Evolutionary conservation across 371 early-diverging fungal genomes (phyloP), one percentile per base, ranked within the genome.

Genomic region (Mucor indicus): DNA sequence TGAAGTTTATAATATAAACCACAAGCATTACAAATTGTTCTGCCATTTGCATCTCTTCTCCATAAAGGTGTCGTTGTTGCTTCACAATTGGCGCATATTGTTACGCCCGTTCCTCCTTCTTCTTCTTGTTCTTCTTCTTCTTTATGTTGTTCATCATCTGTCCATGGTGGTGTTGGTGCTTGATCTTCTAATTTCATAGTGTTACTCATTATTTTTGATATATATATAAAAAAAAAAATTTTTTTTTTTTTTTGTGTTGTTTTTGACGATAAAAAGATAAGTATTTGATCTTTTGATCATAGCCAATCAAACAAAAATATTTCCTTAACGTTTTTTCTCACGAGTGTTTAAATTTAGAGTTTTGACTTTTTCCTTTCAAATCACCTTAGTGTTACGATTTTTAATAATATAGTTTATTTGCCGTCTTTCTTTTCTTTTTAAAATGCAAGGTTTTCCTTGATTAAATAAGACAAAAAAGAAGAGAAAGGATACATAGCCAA

Each of bases 1-100:
- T 92, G 91, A 12, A 87, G 66, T 52, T 84, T 85, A 50, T 80
- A 83, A 53, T 90, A 91, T 16, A 92, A 63, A 15, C 90, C 90
- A 65, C 90, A 91, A 0, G 90, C 90, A 67, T 90, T 91, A 62
- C 91, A 91, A 24, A 89, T 73, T 15, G 75, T 67, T 29, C 83
- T 73, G 16, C 85, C 86, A 23, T 72, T 66, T 17, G 76, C 75
- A 53, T 82, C 81, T 42, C 89, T 65, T 30, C 93, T 69, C 93
- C 93, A 93, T 11, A 89, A 70, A 0, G 91, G 90, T 4, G 92
- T 92, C 11, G 72, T 77, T 1, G 81, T 81, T 2, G 87, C 84
- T 13, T 66, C 57, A 58, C 92, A 91, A 56, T 91, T 90, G 36
- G 76, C 67, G 60, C 92, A 91, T 13, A 64, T 49, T 4, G 58